A percentile compares a stretch with the other conserved stretches of the same genome.
These are phyloP conservation scores for Mimosa pudica DNA, from an alignment of 306 rosid species.

Conservation along the genomic window DNA sequence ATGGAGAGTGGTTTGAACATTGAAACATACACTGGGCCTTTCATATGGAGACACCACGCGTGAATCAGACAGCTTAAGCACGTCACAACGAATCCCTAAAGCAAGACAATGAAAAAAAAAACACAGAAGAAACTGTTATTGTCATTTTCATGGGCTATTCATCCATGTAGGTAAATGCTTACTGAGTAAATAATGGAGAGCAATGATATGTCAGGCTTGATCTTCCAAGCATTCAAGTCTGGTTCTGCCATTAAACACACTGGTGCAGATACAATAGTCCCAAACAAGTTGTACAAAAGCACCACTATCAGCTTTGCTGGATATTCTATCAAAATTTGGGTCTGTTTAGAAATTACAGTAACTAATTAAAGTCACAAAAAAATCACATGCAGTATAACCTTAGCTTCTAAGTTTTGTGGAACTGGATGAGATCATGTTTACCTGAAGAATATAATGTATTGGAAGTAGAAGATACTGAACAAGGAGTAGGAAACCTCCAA, in stretches of 20 bases:
- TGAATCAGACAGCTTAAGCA: constrained; percentile 44
- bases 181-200: constrained; percentile 51
- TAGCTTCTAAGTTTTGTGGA: background rate
- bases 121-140: background rate
- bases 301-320: constrained; percentile 58
- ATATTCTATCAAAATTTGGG: background rate
- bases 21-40: constrained; percentile 58
- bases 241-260: constrained; percentile 50
- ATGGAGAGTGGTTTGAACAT: constrained; percentile 62
- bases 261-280: constrained; percentile 49
- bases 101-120: background rate
- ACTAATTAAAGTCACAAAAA: background rate
- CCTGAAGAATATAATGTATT: constrained; percentile 47
- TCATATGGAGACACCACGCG: constrained; percentile 57
- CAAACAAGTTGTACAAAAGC: constrained; percentile 49
- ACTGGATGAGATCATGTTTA: background rate
- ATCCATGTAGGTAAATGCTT: constrained; percentile 1
- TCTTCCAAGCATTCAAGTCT: constrained; percentile 51
- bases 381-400: background rate
- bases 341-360: background rate
- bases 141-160: background rate
- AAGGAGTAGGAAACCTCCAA: constrained; percentile 45
- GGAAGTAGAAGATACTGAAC: constrained; percentile 34
- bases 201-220: constrained; percentile 47
- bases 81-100: background rate